These are phyloP conservation scores for Neonectria magnoliae DNA, from an alignment of 2,329 filamentous ascomycete species.

Conservation along the genomic window DNA sequence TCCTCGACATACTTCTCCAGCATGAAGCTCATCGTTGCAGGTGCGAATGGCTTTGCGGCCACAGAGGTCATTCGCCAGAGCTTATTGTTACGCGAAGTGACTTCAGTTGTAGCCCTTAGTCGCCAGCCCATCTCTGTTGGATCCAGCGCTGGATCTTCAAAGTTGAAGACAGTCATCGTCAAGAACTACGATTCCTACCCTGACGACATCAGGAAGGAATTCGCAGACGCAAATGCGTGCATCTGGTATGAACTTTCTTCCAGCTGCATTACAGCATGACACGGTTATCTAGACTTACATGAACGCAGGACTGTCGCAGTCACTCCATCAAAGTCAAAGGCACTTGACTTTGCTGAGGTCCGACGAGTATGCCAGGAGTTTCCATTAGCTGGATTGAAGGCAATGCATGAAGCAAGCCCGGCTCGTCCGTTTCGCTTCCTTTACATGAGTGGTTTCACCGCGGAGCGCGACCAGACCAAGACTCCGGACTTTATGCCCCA, in stretches of 20 bases:
- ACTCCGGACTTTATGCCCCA: constrained; percentile 50
- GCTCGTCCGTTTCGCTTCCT: constrained; percentile 55
- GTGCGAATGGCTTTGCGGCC: constrained; percentile 55
- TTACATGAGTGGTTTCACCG: constrained; percentile 58
- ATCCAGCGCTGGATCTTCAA: constrained; percentile 43
- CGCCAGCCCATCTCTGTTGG: constrained; percentile 46
- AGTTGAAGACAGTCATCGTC: constrained; percentile 52
- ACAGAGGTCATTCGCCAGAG: constrained; percentile 56
- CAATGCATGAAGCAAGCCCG: constrained; percentile 45
- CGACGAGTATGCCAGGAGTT: constrained; percentile 53
- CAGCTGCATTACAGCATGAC: not conserved
- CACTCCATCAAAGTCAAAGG: constrained; percentile 48
- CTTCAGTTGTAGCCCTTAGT: constrained; percentile 53
- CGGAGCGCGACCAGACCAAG: constrained; percentile 57
- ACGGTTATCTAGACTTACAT: not conserved
- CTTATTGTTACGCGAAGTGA: constrained; percentile 48
- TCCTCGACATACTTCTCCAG: not conserved
- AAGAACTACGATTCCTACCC: constrained; percentile 54
- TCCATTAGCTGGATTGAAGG: constrained; percentile 45
- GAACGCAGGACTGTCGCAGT: constrained; percentile 50
- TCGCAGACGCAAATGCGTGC: constrained; percentile 54
- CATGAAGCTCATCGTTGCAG: constrained; percentile 57
- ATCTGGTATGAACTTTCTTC: constrained; percentile 49
- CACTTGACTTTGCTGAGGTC: constrained; percentile 48
- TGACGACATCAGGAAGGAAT: constrained; percentile 50